These are phyloP conservation scores for Carex parvula DNA, from an alignment of 176 grass and related monocot genomes.

Conservation along the genomic window DNA sequence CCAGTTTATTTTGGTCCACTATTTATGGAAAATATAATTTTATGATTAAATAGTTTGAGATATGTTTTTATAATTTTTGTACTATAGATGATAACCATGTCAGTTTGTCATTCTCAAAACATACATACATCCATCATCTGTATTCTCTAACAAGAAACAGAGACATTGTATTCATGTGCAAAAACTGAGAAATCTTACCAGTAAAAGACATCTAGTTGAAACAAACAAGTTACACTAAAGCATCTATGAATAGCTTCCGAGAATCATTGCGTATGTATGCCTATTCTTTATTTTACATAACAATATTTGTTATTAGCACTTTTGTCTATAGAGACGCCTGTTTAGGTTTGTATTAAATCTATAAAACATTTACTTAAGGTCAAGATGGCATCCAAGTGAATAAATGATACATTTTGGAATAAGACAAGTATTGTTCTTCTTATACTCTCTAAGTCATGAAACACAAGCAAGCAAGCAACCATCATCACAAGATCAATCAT, in stretches of 20 bases:
- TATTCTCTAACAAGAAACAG: not conserved
- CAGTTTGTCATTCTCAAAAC: not conserved
- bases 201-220: not conserved
- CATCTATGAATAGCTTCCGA: not conserved
- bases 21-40: not conserved
- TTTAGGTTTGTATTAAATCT: not conserved
- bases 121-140: constrained; percentile 3
- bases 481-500: constrained; percentile 31
- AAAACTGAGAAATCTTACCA: not conserved
- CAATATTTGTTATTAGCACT: not conserved
- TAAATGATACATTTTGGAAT: not conserved
- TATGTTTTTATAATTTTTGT: not conserved
- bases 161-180: not conserved
- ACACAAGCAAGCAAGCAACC: constrained; percentile 45
- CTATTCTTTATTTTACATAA: not conserved
- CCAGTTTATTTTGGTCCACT: not conserved
- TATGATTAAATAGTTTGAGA: not conserved
- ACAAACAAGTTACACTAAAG: not conserved
- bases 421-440: constrained; percentile 10
- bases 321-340: constrained; percentile 10
- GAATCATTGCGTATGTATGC: not conserved
- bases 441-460: constrained; percentile 23
- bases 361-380: not conserved
- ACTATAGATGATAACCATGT: not conserved
- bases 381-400: constrained; percentile 4